Evolutionary conservation across 2,329 filamentous ascomycete genomes (phyloP), one percentile per base, ranked within the genome.

Genomic region (Emydomyces testavorans): DNA sequence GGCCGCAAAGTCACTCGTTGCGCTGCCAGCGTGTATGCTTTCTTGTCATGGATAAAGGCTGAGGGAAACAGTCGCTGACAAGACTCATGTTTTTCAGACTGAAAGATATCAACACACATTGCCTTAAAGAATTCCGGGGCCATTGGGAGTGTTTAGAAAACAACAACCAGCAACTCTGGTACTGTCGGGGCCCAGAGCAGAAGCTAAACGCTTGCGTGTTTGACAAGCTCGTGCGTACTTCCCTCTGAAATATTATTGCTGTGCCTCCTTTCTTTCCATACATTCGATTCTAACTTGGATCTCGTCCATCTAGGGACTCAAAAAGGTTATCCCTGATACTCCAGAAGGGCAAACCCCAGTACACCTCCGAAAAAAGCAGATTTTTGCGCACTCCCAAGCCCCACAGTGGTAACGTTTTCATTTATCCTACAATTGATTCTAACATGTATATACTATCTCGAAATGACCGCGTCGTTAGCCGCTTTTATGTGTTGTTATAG

Each of bases 101-200:
- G 65, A 83, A 90, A 62, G 92, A 98, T 66, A 82, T 98, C 72
- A 96, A 95, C 76, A 90, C 86, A 68, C 80, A 86, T 74, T 98
- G 92, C 71, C 73, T 98, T 49, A 76, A 82, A 53, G 78, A 94
- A 69, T 98, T 98, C 76, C 82, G 86, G 59, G 78, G 79, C 62
- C 92, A 98, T 73, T 98, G 89, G 88, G 76, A 86, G 61, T 98
- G 92, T 64, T 77, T 98, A 50, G 92, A 98, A 63, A 83, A 94
- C 72, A 89, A 93, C 74, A 98, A 98, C 75, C 92, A 98, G 64
- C 86, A 94, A 70, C 73, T 96, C 51, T 98, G 87, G 84, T 87
- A 96, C 63, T 98, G 92, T 74, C 80, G 92, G 60, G 81, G 80
- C 61, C 74, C 78, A 54, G 92, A 98, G 75, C 82, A 86, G 78